These are phyloP conservation scores for Mortierella sp. DNA, from an alignment of 371 early-diverging fungal genomes.

Conservation along the genomic window DNA sequence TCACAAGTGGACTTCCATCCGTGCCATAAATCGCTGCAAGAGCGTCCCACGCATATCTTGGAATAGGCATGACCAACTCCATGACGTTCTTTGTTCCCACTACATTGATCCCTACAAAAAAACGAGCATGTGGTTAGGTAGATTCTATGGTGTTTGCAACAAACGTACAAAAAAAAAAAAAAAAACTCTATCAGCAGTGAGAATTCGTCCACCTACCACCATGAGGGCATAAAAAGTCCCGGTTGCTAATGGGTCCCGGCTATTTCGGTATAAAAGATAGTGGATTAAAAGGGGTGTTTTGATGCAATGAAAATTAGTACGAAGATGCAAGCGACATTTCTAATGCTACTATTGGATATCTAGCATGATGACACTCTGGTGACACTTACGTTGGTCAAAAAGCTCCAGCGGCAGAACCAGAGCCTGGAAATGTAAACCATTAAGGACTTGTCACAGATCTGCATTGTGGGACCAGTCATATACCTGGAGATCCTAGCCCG, in stretches of 20 bases:
- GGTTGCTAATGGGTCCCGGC: conserved; percentile 56
- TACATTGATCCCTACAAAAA: conserved; percentile 41
- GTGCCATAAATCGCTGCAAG: conserved; percentile 50
- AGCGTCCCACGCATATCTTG: conserved; percentile 45
- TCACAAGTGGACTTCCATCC: conserved; percentile 53
- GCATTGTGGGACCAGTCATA: conserved; percentile 41
- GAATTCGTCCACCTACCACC: conserved; percentile 31
- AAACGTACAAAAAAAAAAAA: background rate
- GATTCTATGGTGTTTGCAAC: no score
- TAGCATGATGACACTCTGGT: background rate
- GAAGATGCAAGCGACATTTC: no score
- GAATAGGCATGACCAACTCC: conserved; percentile 54
- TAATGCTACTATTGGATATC: background rate
- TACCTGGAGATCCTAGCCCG: conserved; percentile 36
- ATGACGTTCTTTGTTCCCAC: conserved; percentile 39
- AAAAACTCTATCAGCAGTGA: background rate
- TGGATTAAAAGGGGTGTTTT: background rate
- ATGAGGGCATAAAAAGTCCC: conserved; percentile 54
- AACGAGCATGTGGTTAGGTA: background rate
- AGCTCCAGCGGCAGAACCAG: conserved; percentile 36
- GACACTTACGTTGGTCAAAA: conserved; percentile 27
- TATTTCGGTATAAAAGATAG: conserved; percentile 5
- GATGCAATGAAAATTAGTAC: no score
- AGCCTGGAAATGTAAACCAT: conserved; percentile 47
- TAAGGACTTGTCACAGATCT: conserved; percentile 36